phyloP scores from a whole-genome alignment of 2,329 filamentous ascomycete species.

The Teratosphaeriaceae sp. region DNA sequence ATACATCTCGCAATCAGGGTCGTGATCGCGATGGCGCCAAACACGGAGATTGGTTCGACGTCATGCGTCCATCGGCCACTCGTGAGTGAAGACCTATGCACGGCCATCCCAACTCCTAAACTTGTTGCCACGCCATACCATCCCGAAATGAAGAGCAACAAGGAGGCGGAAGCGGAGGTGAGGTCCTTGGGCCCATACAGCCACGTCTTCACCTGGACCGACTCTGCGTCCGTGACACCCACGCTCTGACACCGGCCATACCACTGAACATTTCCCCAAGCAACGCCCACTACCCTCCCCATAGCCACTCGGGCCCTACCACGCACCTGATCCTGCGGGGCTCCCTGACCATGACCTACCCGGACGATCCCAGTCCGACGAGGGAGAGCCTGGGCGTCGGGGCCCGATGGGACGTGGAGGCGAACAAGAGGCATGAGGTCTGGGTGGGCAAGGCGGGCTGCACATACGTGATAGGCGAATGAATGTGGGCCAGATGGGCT shows the following conservation, averaged over 20 bases:
- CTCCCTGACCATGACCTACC: constrained; percentile 52
- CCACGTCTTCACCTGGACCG: constrained; percentile 66
- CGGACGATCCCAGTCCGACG: constrained; percentile 44
- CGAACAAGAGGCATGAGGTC: constrained; percentile 59
- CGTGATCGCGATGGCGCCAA: too few relatives aligned
- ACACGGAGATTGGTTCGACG: not conserved
- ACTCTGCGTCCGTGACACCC: constrained; percentile 52
- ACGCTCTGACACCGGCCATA: constrained; percentile 32
- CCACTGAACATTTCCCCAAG: not conserved
- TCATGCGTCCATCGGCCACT: too few relatives aligned
- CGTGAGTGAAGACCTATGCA: too few relatives aligned
- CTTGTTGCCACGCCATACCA: not conserved
- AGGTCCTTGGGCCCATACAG: constrained; percentile 61
- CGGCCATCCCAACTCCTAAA: too few relatives aligned
- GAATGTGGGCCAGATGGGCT: too few relatives aligned
- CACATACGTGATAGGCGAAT: constrained; percentile 59
- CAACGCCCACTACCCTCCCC: constrained; percentile 61
- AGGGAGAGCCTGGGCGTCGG: constrained; percentile 57
- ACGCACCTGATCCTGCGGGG: constrained; percentile 64
- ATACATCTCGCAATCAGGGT: not conserved
- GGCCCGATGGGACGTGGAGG: constrained; percentile 59
- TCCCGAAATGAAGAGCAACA: not conserved
- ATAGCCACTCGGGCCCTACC: constrained; percentile 57
- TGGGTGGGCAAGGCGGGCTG: constrained; percentile 62
- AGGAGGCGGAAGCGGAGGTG: constrained; percentile 51